phyloP scores from a whole-genome alignment of 306 rosid genomes.

The Cotoneaster glaucophyllus region DNA sequence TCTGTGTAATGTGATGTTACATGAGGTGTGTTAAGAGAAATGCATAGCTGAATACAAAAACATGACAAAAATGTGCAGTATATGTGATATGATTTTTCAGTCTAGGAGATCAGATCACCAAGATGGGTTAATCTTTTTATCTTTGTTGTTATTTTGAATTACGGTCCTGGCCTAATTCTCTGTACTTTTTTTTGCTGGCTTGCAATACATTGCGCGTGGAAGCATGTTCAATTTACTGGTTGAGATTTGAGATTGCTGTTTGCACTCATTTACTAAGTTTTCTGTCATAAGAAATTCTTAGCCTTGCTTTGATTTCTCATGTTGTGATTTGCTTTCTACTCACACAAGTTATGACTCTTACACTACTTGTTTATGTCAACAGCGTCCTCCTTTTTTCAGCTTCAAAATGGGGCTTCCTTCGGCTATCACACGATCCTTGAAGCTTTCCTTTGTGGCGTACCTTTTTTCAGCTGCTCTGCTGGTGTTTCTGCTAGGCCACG shows the following conservation, averaged over 20 bases:
- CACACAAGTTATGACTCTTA: constrained; percentile 5
- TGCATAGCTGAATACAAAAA: background rate
- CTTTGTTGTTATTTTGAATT: no score
- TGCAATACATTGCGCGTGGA: background rate
- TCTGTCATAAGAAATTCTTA: background rate
- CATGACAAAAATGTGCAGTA: no score
- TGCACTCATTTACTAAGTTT: background rate
- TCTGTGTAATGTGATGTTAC: background rate
- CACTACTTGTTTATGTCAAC: constrained; percentile 25
- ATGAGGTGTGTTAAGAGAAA: background rate
- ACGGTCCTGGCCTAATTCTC: background rate
- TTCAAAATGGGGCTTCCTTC: constrained; percentile 86
- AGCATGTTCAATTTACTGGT: background rate
- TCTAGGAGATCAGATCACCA: background rate
- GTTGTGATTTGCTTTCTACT: background rate
- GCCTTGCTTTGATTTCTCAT: background rate
- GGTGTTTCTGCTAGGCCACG: constrained; percentile 43
- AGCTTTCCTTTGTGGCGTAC: constrained; percentile 57
- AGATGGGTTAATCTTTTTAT: no score
- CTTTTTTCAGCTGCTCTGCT: constrained; percentile 42
- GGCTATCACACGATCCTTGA: constrained; percentile 51
- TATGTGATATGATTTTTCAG: background rate
- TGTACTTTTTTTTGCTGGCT: background rate
- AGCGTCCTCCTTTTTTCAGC: constrained; percentile 92
- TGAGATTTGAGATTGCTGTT: background rate